Evolutionary conservation across 768 basidiomycete genomes (phyloP).

Genomic region (Russula earlei): DNA sequence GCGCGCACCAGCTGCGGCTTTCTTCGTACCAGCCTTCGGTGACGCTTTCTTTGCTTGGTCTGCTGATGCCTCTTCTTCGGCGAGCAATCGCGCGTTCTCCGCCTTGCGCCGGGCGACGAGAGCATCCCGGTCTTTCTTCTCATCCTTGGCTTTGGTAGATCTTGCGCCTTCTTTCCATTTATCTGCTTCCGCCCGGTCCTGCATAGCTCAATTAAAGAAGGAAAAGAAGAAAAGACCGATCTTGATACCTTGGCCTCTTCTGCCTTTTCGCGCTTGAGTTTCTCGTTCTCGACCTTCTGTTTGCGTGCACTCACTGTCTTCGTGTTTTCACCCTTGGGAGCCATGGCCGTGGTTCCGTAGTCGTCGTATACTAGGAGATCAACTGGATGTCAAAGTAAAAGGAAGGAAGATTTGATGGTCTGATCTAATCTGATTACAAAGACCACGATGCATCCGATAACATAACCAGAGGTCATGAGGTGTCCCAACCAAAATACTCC

Average conservation of each 20-base stretch:
- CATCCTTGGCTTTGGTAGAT: conserved; percentile 55
- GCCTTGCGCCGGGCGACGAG: conserved; percentile 81
- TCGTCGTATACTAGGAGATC: no score
- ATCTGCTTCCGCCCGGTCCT: conserved; percentile 67
- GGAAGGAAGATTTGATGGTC: neutral
- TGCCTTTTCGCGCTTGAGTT: conserved; percentile 61
- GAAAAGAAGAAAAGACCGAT: neutral
- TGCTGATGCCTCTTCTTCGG: conserved; percentile 68
- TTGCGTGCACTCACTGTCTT: conserved; percentile 89
- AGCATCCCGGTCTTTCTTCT: conserved; percentile 70
- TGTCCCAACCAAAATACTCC: no score
- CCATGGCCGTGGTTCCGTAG: conserved; percentile 36
- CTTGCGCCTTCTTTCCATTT: conserved; percentile 65
- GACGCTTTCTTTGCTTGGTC: conserved; percentile 45
- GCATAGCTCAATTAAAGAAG: neutral
- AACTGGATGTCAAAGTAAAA: no score
- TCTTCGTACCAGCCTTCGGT: conserved; percentile 30
- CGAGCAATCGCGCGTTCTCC: conserved; percentile 74
- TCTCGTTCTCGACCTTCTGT: conserved; percentile 87
- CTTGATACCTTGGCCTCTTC: conserved; percentile 48
- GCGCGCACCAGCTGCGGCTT: neutral
- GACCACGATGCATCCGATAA: no score
- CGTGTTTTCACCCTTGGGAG: conserved; percentile 80
- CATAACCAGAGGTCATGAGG: no score
- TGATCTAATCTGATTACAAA: conserved; percentile 19